Evolutionary conservation across 2,329 filamentous ascomycete genomes (phyloP).

Genomic region (Exophiala alcalophila): DNA sequence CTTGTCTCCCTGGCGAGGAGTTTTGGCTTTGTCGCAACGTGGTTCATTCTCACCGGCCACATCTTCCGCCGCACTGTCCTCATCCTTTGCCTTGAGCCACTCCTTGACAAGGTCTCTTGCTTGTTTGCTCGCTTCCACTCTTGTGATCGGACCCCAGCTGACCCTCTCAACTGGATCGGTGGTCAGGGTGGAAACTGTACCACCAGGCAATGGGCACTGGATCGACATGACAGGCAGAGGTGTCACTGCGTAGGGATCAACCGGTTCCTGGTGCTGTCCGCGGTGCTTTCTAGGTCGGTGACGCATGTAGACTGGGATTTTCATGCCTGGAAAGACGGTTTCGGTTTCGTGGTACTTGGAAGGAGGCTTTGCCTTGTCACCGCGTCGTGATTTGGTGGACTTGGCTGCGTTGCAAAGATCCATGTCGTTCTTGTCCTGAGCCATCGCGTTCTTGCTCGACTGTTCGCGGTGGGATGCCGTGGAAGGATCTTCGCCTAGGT

Average conservation of each 20-base stretch:
- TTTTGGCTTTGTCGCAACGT: neutral
- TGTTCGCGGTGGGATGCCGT: too few relatives aligned
- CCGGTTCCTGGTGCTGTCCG: neutral
- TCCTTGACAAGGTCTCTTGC: conserved; percentile 13
- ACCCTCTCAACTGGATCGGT: conserved; percentile 17
- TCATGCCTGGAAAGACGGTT: conserved; percentile 19
- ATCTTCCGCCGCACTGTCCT: neutral
- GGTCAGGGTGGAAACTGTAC: conserved; percentile 6
- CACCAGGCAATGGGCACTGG: conserved; percentile 17
- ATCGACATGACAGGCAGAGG: conserved; percentile 11
- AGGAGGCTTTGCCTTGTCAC: too few relatives aligned
- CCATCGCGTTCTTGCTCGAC: too few relatives aligned
- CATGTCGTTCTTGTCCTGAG: too few relatives aligned
- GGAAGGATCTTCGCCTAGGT: too few relatives aligned
- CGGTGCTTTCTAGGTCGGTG: neutral
- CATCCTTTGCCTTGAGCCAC: neutral
- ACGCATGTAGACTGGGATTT: conserved; percentile 12
- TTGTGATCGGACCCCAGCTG: conserved; percentile 15
- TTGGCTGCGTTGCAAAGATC: too few relatives aligned
- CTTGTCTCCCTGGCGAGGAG: neutral
- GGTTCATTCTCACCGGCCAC: neutral
- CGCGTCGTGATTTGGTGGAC: too few relatives aligned
- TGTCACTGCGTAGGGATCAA: neutral
- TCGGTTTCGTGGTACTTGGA: conserved; percentile 3
- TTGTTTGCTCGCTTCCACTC: conserved; percentile 10